Evolutionary conservation across 2,329 filamentous ascomycete genomes (phyloP), one percentile per base, ranked within the genome.

Genomic region (Peltaster fructicola): DNA sequence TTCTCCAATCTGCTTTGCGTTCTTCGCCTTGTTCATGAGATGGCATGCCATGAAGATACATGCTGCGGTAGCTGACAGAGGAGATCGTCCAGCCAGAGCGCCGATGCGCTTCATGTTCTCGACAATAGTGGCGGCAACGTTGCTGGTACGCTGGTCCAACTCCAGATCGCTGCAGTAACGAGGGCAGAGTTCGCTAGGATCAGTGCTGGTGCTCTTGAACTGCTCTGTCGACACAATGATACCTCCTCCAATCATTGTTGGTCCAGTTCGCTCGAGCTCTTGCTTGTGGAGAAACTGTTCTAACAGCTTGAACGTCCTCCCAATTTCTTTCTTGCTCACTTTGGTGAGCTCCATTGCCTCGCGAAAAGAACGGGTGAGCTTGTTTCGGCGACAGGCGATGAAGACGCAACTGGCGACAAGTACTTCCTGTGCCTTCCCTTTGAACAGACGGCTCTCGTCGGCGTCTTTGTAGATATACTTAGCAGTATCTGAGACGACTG

Each of bases 361-460:
- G 23, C 78, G 72, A 57, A 98, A 98, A 3, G 82, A 91, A 37
- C 88, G 77, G 4, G 79, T 75, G 15, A 84, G 75, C 33, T 73
- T 69, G 45, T 80, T 77, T 52, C 93, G 81, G 21, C 88, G 81
- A 50, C 85, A 95, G 19, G 88, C 82, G 41, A 98, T 85, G 60
- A 98, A 95, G 52, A 98, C 88, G 54, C 84, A 93, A 5, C 84
- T 82, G 4, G 88, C 88, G 38, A 95, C 85, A 38, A 98, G 76
- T 28, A 80, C 79, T 40, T 95, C 85, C 46, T 84, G 77, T 1
- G 79, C 76, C 56, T 98, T 98, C 47, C 84, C 84, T 57, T 92
- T 92, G 65, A 95, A 82, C 28, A 82, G 66, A 50, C 85, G 85
- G 45, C 75, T 74, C 53, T 98, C 88, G 41, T 92, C 82, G 13